Evolutionary conservation across 139 green algal species (phyloP), one percentile per base, ranked within the genome.

Genomic region (Chlorella sp.): DNA sequence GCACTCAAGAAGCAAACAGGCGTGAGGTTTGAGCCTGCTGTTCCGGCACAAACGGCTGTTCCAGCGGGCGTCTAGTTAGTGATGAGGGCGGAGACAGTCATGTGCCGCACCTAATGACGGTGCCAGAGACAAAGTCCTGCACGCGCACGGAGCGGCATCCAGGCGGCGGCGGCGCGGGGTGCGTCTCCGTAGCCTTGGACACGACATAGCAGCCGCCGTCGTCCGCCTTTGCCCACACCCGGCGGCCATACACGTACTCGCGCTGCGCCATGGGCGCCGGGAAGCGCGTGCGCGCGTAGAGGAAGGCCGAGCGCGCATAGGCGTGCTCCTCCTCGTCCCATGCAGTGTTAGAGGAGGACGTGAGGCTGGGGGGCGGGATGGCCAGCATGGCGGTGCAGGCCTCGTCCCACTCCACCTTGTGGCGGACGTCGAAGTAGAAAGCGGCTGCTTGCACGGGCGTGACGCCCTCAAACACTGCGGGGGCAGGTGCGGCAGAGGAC

Each of bases 211-310:
- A 85, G 30, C 86, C 86, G 33, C 86, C 88, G 66, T 91, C 88
- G 3, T 79, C 71, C 2, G 82, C 77, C 51, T 67, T 67, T 30
- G 33, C 31, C 69, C 51, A 74, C 31, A 88, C 82, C 24, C 89
- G 85, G 29, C 89, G 81, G 1, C 74, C 88, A 67, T 93, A 94
- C 3, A 85, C 62, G 72, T 94, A 94, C 23, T 85, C 75, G 0
- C 89, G 75, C 0, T 70, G 34, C 0, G 83, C 84, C 87, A 93
- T 86, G 35, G 88, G 88, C 33, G 83, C 78, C 0, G 88, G 88
- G 71, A 93, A 93, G 42, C 85, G 82, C 4, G 78, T 80, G 70
- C 80, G 67, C 27, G 84, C 60, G 70, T 88, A 83, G 68, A 91
- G 75, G 70, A 82, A 79, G 17, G 30, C 77, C 20, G 77, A 82